Evolutionary conservation across 2,329 filamentous ascomycete species (phyloP).

Genomic region (Huntiella savannae): DNA sequence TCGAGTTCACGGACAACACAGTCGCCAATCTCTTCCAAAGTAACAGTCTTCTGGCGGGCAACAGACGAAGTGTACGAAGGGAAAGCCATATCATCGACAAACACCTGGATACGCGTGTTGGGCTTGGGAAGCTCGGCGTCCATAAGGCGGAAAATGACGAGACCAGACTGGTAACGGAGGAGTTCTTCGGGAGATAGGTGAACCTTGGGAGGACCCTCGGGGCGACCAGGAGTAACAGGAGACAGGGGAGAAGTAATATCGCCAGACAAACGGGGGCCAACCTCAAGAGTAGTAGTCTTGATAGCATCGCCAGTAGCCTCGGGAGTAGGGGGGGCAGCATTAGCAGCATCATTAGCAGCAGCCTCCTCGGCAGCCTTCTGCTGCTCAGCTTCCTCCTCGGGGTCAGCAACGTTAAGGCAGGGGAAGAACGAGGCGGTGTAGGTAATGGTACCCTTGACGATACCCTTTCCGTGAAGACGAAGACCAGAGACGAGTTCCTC

Average conservation of each 20-base stretch:
- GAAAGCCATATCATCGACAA: conserved; percentile 90
- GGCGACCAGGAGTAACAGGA: conserved; percentile 17
- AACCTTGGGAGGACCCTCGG: conserved; percentile 49
- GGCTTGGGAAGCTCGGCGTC: conserved; percentile 67
- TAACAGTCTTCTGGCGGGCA: conserved; percentile 47
- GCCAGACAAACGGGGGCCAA: not conserved
- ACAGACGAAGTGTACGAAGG: conserved; percentile 70
- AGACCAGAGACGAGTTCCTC: conserved; percentile 46
- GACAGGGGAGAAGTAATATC: conserved; percentile 21
- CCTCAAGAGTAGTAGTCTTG: conserved; percentile 14
- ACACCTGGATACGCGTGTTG: conserved; percentile 63
- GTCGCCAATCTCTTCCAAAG: conserved; percentile 84
- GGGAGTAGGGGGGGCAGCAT: conserved; percentile 14
- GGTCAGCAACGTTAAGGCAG: conserved; percentile 69
- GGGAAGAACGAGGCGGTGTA: conserved; percentile 86
- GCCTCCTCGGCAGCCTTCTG: conserved; percentile 28
- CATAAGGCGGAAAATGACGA: conserved; percentile 86
- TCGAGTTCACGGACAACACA: conserved; percentile 95
- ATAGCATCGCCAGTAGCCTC: conserved; percentile 6
- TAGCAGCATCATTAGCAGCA: conserved; percentile 15
- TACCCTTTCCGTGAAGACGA: conserved; percentile 51
- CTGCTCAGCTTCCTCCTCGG: conserved; percentile 60
- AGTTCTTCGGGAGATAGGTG: conserved; percentile 64
- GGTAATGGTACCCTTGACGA: conserved; percentile 59
- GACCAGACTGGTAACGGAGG: conserved; percentile 68